A percentile compares a stretch with the other conserved stretches of the same genome.
Evolutionary conservation across 2,329 filamentous ascomycete genomes (phyloP).

Genomic region (Dothistroma septosporum): DNA sequence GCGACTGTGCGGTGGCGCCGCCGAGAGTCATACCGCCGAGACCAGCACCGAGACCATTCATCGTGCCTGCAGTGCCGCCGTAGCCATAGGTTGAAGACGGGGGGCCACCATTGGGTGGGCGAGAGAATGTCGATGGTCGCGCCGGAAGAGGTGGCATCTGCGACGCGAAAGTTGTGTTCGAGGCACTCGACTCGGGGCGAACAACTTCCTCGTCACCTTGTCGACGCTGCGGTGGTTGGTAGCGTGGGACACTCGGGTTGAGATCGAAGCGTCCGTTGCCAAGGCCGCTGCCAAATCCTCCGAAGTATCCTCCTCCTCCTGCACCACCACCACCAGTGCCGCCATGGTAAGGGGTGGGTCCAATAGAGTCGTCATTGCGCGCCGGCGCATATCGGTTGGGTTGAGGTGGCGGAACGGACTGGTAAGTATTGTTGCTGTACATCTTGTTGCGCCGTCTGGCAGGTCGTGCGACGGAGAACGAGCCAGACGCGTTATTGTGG

Average conservation of each 20-base stretch:
- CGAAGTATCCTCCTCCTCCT: background rate
- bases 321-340: background rate
- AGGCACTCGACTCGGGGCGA: constrained; percentile 16
- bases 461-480: background rate
- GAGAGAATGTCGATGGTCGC: background rate
- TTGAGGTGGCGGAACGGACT: background rate
- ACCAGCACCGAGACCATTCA: constrained; percentile 3
- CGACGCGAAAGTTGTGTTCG: constrained; percentile 10
- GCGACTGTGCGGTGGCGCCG: background rate
- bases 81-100: background rate
- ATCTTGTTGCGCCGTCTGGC: background rate
- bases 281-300: background rate
- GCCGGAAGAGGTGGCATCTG: constrained; percentile 5
- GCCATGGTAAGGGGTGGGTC: background rate
- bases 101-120: background rate
- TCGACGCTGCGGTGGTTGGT: constrained; percentile 4
- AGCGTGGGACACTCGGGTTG: constrained; percentile 1
- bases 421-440: background rate
- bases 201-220: background rate
- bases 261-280: background rate
- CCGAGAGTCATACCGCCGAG: background rate
- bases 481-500: background rate
- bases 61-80: background rate
- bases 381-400: background rate
- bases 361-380: background rate